Evolutionary conservation across 2,329 filamentous ascomycete genomes (phyloP), one percentile per base, ranked within the genome.

Genomic region (Trichoderma harzianum): DNA sequence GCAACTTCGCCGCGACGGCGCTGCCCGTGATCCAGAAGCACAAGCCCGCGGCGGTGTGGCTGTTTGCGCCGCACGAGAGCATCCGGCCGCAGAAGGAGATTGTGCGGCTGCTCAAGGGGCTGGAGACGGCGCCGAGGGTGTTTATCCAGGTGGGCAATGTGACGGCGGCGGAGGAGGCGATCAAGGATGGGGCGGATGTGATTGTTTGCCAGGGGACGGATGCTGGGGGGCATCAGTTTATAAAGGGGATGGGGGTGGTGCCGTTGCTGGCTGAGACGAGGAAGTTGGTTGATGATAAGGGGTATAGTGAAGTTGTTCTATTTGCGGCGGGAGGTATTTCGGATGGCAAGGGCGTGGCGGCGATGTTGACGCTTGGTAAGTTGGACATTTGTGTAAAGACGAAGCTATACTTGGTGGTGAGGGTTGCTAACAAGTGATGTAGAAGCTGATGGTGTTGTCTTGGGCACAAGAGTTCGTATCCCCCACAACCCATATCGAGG

Each of bases 81-180:
- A 77, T 82, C 24, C 80, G 82, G 18, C 81, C 82, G 12, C 80
- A 83, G 68, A 74, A 71, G 7, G 75, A 70, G 65, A 81, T 86
- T 57, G 79, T 86, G 43, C 72, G 76, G 62, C 78, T 78, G 3
- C 73, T 84, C 34, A 80, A 80, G 71, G 62, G 21, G 5, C 70
- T 63, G 2, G 75, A 76, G 5, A 65, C 74, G 6, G 80, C 76
- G 53, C 82, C 86, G 74, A 83, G 83, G 72, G 84, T 90, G 8
- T 89, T 90, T 78, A 83, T 91, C 1, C 90, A 92, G 77, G 83
- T 90, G 14, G 90, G 90, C 51, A 90, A 86, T 39, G 86, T 91
- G 2, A 78, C 79, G 0, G 85, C 89, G 8, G 89, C 89, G 10
- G 67, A 85, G 12, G 83, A 84, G 71, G 86, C 85, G 0, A 81